Evolutionary conservation across 1,139 yeast genomes (phyloP).

Genomic region (Suhomyces maxii): DNA sequence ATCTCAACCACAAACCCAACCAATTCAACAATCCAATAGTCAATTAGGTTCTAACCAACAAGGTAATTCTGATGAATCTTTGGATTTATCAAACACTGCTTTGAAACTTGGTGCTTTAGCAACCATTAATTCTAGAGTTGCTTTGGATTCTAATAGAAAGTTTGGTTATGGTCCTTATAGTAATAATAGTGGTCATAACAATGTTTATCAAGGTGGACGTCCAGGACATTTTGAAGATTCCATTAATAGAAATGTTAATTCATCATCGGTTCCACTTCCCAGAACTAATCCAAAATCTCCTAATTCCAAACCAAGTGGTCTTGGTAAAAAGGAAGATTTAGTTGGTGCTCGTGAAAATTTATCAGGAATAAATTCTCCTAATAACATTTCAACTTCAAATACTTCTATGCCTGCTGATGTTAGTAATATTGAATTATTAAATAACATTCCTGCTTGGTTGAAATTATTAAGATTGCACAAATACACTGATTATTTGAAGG

Average conservation of each 20-base stretch:
- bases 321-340: conserved; percentile 8
- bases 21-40: conserved; percentile 5
- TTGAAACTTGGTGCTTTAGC: conserved; percentile 62
- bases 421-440: conserved; percentile 61
- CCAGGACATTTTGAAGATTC: conserved; percentile 32
- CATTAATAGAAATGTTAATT: conserved; percentile 36
- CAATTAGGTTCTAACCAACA: conserved; percentile 1
- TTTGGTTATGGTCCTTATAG: conserved; percentile 17
- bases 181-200: conserved; percentile 4
- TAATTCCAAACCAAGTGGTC: conserved; percentile 7
- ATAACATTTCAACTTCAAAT: conserved; percentile 18
- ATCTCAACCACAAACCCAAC: conserved; percentile 7
- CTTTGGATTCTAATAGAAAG: conserved; percentile 55
- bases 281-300: conserved; percentile 17
- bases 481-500: conserved; percentile 81
- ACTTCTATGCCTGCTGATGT: conserved; percentile 59
- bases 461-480: conserved; percentile 87
- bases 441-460: conserved; percentile 90
- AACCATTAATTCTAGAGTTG: conserved; percentile 61
- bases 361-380: conserved; percentile 16
- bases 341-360: conserved; percentile 13
- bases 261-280: conserved; percentile 40
- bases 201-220: conserved; percentile 13
- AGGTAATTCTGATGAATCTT: conserved; percentile 17
- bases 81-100: conserved; percentile 45